Evolutionary conservation across 106 monocot species (phyloP).

Genomic region (Acorus calamus): DNA sequence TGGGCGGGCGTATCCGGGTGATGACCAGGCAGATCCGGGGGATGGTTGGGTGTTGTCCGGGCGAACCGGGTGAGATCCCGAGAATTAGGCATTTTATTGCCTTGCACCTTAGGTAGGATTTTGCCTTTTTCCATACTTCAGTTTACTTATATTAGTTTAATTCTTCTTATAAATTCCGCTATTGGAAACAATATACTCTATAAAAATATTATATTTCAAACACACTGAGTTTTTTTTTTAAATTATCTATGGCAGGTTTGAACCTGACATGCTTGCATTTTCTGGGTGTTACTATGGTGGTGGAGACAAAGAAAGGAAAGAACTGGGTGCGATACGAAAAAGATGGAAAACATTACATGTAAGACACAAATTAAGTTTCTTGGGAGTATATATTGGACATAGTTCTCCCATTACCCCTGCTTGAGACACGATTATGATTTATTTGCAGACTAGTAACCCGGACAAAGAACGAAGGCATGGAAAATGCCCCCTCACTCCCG

Average conservation of each 20-base stretch:
- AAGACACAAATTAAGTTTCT: conserved; percentile 11
- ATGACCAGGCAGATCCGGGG: too few relatives aligned
- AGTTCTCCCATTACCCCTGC: not conserved
- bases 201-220: too few relatives aligned
- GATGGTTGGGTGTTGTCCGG: too few relatives aligned
- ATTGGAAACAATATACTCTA: too few relatives aligned
- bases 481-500: conserved; percentile 77
- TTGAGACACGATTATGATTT: not conserved
- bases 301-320: conserved; percentile 83
- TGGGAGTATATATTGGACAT: not conserved
- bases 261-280: conserved; percentile 99
- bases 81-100: too few relatives aligned
- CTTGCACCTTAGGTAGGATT: too few relatives aligned
- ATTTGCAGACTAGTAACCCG: conserved; percentile 54
- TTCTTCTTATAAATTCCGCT: too few relatives aligned
- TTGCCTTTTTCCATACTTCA: too few relatives aligned
- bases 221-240: too few relatives aligned
- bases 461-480: conserved; percentile 76
- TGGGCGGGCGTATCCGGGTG: too few relatives aligned
- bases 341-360: conserved; percentile 96
- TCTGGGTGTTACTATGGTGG: conserved; percentile 99
- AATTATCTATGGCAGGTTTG: conserved; percentile 51
- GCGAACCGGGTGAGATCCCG: too few relatives aligned
- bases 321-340: conserved; percentile 71
- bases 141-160: too few relatives aligned